Conservation (phyloP, 2,329 filamentous ascomycete genomes). For the Bipolaris cookei region DNA sequence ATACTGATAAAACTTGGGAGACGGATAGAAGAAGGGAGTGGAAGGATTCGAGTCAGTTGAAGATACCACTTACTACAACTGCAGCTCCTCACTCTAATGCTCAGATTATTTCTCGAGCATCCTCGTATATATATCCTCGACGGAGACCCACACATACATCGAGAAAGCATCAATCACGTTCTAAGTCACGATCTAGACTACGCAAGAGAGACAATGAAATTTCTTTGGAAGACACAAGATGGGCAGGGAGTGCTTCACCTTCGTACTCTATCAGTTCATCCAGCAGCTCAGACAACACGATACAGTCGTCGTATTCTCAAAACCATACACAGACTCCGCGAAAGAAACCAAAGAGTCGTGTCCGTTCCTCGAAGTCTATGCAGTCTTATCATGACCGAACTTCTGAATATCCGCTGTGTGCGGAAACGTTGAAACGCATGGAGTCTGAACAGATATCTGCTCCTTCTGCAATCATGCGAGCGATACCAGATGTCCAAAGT, state of each 20-base stretch:
- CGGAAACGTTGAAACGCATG: neutral
- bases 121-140: neutral
- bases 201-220: neutral
- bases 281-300: conserved; percentile 20
- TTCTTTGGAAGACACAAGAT: conserved; percentile 15
- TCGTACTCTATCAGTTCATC: conserved; percentile 15
- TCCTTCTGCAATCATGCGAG: conserved; percentile 1
- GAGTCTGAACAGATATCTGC: neutral
- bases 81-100: neutral
- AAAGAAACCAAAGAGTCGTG: conserved; percentile 5
- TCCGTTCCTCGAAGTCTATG: conserved; percentile 2
- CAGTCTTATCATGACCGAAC: conserved; percentile 5
- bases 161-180: neutral
- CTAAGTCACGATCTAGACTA: conserved; percentile 4
- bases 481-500: conserved; percentile 13
- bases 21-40: conserved; percentile 3
- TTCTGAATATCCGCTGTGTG: neutral
- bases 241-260: conserved; percentile 7
- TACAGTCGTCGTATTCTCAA: conserved; percentile 18
- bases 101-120: neutral
- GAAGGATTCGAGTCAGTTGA: conserved; percentile 2
- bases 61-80: neutral
- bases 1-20: conserved; percentile 26
- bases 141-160: neutral
- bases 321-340: conserved; percentile 4